Evolutionary conservation across 2,329 filamentous ascomycete genomes (phyloP), one percentile per base, ranked within the genome.

Genomic region (Pezicula carpinea): DNA sequence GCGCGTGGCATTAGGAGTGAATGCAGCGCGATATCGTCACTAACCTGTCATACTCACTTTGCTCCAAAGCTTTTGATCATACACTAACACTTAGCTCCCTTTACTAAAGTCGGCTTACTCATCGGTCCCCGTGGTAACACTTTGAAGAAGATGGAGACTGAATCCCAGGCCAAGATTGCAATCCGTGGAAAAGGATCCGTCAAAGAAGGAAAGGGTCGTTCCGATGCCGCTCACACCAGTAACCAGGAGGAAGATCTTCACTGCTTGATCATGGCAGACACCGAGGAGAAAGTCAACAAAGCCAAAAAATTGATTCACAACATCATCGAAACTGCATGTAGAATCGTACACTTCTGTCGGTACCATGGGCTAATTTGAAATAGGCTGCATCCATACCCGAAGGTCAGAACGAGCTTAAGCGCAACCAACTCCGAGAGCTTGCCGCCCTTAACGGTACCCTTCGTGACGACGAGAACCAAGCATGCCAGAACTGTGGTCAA

Each of bases 71-170:
- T 63, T 62, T 63, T 63, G 60, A 64, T 56, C 62, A 61, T 62
- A 56, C 47, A 95, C 91, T 96, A 95, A 99, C 89, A 88, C 83
- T 75, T 87, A 91, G 87, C 82, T 87, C 76, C 77, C 76, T 71
- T 70, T 74, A 80, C 80, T 86, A 83, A 96, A 99, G 93, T 99
- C 83, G 93, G 93, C 73, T 85, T 99, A 81, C 90, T 99, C 72
- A 99, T 99, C 83, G 93, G 93, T 73, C 93, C 93, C 73, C 93
- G 93, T 92, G 93, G 93, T 73, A 99, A 99, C 70, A 99, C 93
- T 59, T 75, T 99, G 66, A 99, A 99, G 77, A 99, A 96, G 71
- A 99, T 99, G 93, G 93, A 99, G 70, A 82, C 85, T 64, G 91
- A 99, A 73, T 99, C 93, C 48, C 85, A 85, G 55, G 93, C 93